phyloP scores from a whole-genome alignment of 306 rosid genomes.

The Quercus dentata region DNA sequence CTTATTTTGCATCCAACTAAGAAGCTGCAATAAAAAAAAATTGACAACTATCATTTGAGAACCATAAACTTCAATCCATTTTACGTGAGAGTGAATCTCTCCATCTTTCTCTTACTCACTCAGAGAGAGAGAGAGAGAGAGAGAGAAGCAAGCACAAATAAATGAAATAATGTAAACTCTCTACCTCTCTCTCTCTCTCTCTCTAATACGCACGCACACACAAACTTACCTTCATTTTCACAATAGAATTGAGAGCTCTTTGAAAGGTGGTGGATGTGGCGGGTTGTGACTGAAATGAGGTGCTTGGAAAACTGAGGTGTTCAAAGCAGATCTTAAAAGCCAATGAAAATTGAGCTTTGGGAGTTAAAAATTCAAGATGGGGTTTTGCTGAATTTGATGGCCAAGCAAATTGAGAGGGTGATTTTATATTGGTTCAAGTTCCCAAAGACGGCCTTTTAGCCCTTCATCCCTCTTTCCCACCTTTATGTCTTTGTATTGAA shows the following conservation, averaged over 20 bases:
- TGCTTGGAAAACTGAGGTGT: conserved; percentile 20
- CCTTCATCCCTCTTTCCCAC: neutral
- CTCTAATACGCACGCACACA: neutral
- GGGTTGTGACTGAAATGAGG: conserved; percentile 17
- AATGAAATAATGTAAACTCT: too few species aligned
- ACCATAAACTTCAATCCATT: neutral
- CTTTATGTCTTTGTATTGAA: conserved; percentile 26
- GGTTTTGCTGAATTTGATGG: conserved; percentile 61
- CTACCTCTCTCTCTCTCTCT: neutral
- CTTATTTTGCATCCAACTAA: conserved; percentile 91
- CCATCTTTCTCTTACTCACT: neutral
- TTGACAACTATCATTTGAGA: neutral
- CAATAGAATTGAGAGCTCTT: neutral
- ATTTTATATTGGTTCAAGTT: conserved; percentile 53
- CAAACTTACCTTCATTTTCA: conserved; percentile 67
- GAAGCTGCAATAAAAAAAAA: conserved; percentile 54
- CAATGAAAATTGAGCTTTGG: conserved; percentile 43
- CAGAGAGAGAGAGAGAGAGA: neutral
- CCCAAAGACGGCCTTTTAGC: conserved; percentile 45
- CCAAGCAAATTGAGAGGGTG: conserved; percentile 27
- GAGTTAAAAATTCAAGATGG: conserved; percentile 37
- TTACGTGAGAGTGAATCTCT: neutral
- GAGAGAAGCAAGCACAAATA: too few species aligned
- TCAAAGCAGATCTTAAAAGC: conserved; percentile 55
- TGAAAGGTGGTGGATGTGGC: conserved; percentile 13